These are phyloP conservation scores for Reutealis trisperma DNA, from an alignment of 345 rosid species.

Conservation along the genomic window DNA sequence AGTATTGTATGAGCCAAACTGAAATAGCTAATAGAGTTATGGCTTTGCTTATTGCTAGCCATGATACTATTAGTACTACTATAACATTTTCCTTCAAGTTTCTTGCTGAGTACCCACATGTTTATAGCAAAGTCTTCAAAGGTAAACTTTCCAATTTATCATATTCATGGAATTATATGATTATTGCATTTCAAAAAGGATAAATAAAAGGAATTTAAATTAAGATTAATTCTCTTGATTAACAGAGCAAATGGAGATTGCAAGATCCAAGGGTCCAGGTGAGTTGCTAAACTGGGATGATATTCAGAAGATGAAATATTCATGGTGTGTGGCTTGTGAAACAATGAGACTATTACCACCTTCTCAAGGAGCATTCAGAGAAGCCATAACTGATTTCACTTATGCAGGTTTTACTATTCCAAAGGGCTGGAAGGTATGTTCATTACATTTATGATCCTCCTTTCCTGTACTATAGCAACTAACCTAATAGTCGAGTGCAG, in stretches of 20 bases:
- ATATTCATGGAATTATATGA: neutral
- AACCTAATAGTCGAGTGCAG: too few species aligned
- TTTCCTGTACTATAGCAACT: too few species aligned
- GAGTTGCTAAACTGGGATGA: constrained; percentile 32
- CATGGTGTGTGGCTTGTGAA: constrained; percentile 3
- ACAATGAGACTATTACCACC: constrained; percentile 4
- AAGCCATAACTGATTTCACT: constrained; percentile 1
- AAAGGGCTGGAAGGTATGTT: constrained; percentile 37
- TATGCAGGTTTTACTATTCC: constrained; percentile 24
- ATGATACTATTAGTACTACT: constrained; percentile 10
- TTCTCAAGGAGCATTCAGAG: neutral
- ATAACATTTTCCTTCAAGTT: neutral
- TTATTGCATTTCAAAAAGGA: too few species aligned
- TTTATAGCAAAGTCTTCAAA: neutral
- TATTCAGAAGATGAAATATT: constrained; percentile 1
- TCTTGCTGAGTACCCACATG: constrained; percentile 7
- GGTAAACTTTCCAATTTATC: neutral
- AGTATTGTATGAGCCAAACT: neutral
- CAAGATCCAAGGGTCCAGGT: constrained; percentile 18
- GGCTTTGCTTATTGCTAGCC: constrained; percentile 3
- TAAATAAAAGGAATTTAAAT: neutral
- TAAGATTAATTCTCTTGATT: neutral
- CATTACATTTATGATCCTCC: too few species aligned
- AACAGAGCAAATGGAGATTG: constrained; percentile 16
- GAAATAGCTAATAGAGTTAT: neutral